These are phyloP conservation scores for Ascochyta lentis DNA, from an alignment of 2,329 filamentous ascomycete species.

Conservation along the genomic window DNA sequence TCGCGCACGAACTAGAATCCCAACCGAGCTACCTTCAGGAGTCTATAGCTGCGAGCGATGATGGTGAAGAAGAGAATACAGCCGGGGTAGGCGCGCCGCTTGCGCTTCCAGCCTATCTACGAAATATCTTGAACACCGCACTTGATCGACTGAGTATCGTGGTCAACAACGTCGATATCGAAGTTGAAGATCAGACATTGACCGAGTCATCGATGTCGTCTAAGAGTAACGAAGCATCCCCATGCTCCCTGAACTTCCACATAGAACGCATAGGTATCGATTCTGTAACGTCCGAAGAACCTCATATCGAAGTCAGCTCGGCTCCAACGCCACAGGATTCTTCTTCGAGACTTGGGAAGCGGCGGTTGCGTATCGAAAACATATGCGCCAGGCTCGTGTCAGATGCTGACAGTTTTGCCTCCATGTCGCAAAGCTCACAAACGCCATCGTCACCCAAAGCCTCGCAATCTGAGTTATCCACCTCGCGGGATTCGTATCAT, in stretches of 20 bases:
- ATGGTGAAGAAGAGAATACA: slow-evolving; percentile 66
- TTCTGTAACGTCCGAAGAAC: slow-evolving; percentile 56
- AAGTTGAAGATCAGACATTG: slow-evolving; percentile 63
- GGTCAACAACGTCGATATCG: slow-evolving; percentile 70
- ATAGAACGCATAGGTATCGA: slow-evolving; percentile 71
- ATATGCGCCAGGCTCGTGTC: slow-evolving; percentile 71
- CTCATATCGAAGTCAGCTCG: slow-evolving; percentile 32
- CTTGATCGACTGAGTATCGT: slow-evolving; percentile 73
- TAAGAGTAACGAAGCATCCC: slow-evolving; percentile 53
- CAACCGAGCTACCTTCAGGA: slow-evolving; percentile 68
- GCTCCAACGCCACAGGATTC: slow-evolving; percentile 14
- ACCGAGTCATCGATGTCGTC: slow-evolving; percentile 61
- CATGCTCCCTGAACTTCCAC: slow-evolving; percentile 69
- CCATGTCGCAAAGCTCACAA: slow-evolving; percentile 64
- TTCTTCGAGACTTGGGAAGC: slow-evolving; percentile 67
- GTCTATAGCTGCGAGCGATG: slow-evolving; percentile 65
- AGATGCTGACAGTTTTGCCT: slow-evolving; percentile 70
- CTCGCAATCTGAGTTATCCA: slow-evolving; percentile 52
- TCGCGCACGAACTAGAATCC: slow-evolving; percentile 72
- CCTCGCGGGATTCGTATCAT: slow-evolving; percentile 25
- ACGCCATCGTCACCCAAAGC: slow-evolving; percentile 62
- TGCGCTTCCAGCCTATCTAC: slow-evolving; percentile 72
- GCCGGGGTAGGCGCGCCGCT: slow-evolving; percentile 75
- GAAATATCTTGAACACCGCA: slow-evolving; percentile 75
- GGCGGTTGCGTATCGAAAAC: slow-evolving; percentile 67